These are phyloP conservation scores for Podaxis mareebaensis DNA, from an alignment of 768 basidiomycete genomes.

Conservation along the genomic window DNA sequence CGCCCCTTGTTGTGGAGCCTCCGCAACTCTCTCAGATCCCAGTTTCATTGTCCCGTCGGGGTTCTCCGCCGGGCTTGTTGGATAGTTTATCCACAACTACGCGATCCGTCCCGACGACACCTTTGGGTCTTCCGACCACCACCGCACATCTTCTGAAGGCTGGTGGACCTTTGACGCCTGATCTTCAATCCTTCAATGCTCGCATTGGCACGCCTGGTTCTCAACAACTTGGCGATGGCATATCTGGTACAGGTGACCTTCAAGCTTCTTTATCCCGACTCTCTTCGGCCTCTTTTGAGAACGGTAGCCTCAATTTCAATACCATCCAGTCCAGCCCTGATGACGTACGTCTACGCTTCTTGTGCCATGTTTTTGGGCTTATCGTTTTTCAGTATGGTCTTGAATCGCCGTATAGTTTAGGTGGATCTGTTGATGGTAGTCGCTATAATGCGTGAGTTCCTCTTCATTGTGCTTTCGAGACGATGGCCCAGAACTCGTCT, in stretches of 20 bases:
- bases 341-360: conserved; percentile 46
- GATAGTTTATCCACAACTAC: conserved; percentile 62
- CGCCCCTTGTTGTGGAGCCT: conserved; percentile 48
- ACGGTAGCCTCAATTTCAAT: conserved; percentile 53
- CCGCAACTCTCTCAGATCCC: conserved; percentile 63
- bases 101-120: conserved; percentile 84
- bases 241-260: conserved; percentile 54
- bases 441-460: conserved; percentile 61
- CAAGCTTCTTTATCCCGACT: conserved; percentile 75
- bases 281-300: conserved; percentile 59
- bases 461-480: conserved; percentile 37
- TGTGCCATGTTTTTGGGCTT: conserved; percentile 22
- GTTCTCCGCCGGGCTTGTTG: conserved; percentile 68
- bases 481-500: conserved; percentile 34
- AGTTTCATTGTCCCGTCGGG: conserved; percentile 63
- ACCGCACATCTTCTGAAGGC: conserved; percentile 58
- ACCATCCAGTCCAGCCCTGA: conserved; percentile 51
- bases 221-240: conserved; percentile 50
- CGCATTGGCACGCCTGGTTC: conserved; percentile 54
- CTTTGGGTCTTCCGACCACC: conserved; percentile 57
- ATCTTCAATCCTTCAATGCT: conserved; percentile 60
- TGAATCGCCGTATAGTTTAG: conserved; percentile 55
- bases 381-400: conserved; percentile 48
- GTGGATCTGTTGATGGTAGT: conserved; percentile 48
- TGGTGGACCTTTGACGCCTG: conserved; percentile 65